Conservation (phyloP, 1,284 basidiomycete species). For the Violaceomyces palustris region DNA sequence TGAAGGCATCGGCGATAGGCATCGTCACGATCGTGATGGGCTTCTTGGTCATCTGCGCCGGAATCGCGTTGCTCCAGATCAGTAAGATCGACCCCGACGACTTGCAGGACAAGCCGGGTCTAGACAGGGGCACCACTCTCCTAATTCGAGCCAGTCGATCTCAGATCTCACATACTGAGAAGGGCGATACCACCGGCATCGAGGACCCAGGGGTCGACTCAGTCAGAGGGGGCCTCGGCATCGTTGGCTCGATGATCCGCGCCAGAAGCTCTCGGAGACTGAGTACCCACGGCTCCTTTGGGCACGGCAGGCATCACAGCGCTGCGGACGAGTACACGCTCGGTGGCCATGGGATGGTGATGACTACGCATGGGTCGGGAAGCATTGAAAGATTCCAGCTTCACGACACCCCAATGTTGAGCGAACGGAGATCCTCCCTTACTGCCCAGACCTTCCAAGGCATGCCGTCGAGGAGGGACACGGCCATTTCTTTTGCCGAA, state of each 20-base stretch:
- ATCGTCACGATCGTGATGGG: constrained; percentile 77
- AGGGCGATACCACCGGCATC: constrained; percentile 20
- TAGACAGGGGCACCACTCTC: constrained; percentile 46
- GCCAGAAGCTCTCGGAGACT: constrained; percentile 42
- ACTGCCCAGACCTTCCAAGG: constrained; percentile 2
- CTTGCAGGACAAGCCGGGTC: constrained; percentile 36
- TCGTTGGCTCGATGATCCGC: constrained; percentile 49
- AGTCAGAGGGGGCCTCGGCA: constrained; percentile 48
- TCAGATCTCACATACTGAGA: constrained; percentile 24
- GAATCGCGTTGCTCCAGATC: constrained; percentile 91
- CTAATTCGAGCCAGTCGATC: constrained; percentile 44
- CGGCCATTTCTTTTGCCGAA: constrained; percentile 24
- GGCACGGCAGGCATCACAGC: constrained; percentile 28
- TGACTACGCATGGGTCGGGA: constrained; percentile 20
- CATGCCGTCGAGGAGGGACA: constrained; percentile 9
- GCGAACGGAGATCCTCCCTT: background rate
- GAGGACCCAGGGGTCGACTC: constrained; percentile 52
- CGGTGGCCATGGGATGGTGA: constrained; percentile 2
- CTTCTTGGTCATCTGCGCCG: constrained; percentile 75
- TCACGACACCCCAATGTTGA: constrained; percentile 39
- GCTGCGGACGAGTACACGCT: constrained; percentile 33
- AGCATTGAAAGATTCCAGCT: constrained; percentile 42
- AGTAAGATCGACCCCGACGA: constrained; percentile 63
- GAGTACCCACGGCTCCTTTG: constrained; percentile 22
- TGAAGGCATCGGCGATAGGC: constrained; percentile 63